Percentiles rank a stretch among this genome's conserved stretches.
Conservation (phyloP, 257 asterid genomes). For the Jaltomata sinuosa region DNA sequence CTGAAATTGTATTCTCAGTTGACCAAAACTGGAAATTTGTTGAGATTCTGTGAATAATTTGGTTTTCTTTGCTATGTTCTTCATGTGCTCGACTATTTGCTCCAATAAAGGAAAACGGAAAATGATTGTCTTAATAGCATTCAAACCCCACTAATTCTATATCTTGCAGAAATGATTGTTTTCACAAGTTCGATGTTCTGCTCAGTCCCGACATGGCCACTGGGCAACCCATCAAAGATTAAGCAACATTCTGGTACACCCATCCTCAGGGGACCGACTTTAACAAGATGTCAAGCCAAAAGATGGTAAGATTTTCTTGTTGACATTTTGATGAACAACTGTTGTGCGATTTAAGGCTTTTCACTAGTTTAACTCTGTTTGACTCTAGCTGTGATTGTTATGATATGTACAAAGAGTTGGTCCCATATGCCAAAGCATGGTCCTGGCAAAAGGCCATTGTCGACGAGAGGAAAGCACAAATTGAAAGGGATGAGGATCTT, state of each 20-base stretch:
- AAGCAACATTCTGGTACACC: neutral
- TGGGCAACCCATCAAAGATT: neutral
- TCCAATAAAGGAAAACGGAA: too few species aligned
- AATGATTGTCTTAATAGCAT: too few species aligned
- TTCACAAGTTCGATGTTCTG: neutral
- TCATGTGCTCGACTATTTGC: too few species aligned
- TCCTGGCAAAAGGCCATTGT: constrained; percentile 79
- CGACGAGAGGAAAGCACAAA: constrained; percentile 31
- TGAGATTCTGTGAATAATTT: too few species aligned
- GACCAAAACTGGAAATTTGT: too few species aligned
- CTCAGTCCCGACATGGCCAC: neutral
- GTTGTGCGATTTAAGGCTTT: neutral
- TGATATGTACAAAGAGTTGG: constrained; percentile 53
- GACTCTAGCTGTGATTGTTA: constrained; percentile 44
- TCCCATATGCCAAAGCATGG: constrained; percentile 80
- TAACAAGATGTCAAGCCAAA: constrained; percentile 3
- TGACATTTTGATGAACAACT: neutral
- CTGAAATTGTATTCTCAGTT: too few species aligned
- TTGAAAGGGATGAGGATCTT: constrained; percentile 36
- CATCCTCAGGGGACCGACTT: neutral
- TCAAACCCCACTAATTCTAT: neutral
- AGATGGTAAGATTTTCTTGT: constrained; percentile 26
- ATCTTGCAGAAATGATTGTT: neutral
- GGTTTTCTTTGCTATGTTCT: too few species aligned
- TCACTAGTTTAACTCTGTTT: neutral